A percentile compares a stretch with the other conserved stretches of the same genome.
These are phyloP conservation scores for Diphasiastrum complanatum DNA, from an alignment of 83 land plant genomes.

Conservation along the genomic window DNA sequence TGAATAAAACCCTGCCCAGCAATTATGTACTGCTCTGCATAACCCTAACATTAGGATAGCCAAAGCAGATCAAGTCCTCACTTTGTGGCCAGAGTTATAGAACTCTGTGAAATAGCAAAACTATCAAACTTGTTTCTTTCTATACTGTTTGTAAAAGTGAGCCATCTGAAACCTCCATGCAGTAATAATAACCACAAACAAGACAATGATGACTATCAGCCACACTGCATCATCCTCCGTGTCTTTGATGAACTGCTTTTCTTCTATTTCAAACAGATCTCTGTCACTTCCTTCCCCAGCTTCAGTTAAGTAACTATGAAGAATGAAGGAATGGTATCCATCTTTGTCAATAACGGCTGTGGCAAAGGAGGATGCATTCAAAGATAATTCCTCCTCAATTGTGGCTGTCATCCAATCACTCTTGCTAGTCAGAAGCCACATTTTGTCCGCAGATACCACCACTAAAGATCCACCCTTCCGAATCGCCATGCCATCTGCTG, in stretches of 20 bases:
- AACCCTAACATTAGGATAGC: too few relatives aligned
- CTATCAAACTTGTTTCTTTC: too few relatives aligned
- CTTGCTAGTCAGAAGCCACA: slow-evolving; percentile 48
- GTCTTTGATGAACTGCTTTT: slow-evolving; percentile 20
- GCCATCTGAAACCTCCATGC: slow-evolving; percentile 26
- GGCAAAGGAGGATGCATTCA: slow-evolving; percentile 28
- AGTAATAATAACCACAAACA: slow-evolving; percentile 15
- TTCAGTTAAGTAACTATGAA: slow-evolving; percentile 12
- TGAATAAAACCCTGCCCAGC: too few relatives aligned
- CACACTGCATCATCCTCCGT: slow-evolving; percentile 15
- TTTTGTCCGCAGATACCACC: slow-evolving; percentile 36
- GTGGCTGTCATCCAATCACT: slow-evolving; percentile 61
- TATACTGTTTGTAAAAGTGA: slow-evolving; percentile 19
- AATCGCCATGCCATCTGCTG: slow-evolving; percentile 49
- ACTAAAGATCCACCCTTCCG: slow-evolving; percentile 52
- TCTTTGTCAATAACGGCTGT: slow-evolving; percentile 16
- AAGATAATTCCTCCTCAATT: slow-evolving; percentile 38
- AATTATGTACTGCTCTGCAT: too few relatives aligned
- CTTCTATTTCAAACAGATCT: slow-evolving; percentile 14
- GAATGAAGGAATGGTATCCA: neutral
- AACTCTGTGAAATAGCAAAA: too few relatives aligned
- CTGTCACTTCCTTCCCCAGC: neutral
- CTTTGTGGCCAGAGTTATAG: too few relatives aligned
- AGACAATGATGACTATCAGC: slow-evolving; percentile 18
- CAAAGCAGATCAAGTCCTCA: too few relatives aligned